Evolutionary conservation across 176 grass and related monocot species (phyloP).

Genomic region (Oryza glumipatula): DNA sequence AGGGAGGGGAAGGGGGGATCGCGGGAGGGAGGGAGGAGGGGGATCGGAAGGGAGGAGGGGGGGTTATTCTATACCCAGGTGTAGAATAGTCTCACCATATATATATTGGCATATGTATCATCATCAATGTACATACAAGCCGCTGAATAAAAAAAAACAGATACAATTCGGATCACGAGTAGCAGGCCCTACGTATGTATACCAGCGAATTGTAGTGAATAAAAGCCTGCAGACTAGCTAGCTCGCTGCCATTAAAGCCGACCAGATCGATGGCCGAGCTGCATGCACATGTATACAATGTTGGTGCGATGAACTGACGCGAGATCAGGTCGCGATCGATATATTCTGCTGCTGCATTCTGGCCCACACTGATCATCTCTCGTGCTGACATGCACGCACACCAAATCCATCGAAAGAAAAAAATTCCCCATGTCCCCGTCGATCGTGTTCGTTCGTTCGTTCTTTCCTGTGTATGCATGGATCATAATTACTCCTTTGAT

Average conservation of each 20-base stretch:
- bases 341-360: not conserved
- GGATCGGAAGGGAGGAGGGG: too few relatives aligned
- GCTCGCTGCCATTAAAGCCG: not conserved
- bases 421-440: conserved; percentile 1
- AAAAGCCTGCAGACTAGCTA: not conserved
- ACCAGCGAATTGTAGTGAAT: not conserved
- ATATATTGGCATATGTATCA: too few relatives aligned
- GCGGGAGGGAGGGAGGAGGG: too few relatives aligned
- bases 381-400: not conserved
- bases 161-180: too few relatives aligned
- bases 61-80: too few relatives aligned
- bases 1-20: too few relatives aligned
- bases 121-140: too few relatives aligned
- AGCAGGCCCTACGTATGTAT: too few relatives aligned
- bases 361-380: conserved; percentile 2
- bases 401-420: not conserved
- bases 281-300: not conserved
- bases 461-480: not conserved
- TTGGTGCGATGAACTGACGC: conserved; percentile 18
- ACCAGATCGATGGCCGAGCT: not conserved
- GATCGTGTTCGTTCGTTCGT: not conserved
- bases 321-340: not conserved
- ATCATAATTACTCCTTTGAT: conserved; percentile 17
- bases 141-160: too few relatives aligned
- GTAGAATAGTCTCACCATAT: too few relatives aligned